Evolutionary conservation across 2,329 filamentous ascomycete genomes (phyloP), one percentile per base, ranked within the genome.

Genomic region (Apiospora phragmitis): DNA sequence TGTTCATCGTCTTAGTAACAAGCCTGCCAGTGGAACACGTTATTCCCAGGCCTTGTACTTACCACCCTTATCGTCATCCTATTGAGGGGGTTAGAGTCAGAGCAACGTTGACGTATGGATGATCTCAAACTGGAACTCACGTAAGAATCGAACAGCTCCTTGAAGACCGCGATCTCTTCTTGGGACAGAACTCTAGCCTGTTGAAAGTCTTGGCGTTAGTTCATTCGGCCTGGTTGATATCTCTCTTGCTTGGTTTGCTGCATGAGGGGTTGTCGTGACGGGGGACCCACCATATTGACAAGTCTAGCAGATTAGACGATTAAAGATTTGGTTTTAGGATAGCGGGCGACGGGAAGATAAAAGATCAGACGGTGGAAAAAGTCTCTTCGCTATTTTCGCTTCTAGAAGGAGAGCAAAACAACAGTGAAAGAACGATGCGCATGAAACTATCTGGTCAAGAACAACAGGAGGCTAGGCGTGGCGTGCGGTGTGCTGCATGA

Each of bases 161-260:
- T 76, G 74, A 78, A 79, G 70, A 79, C 76, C 29, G 74, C 71
- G 35, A 78, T 78, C 65, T 77, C 76, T 65, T 78, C 76, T 21
- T 59, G 45, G 6, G 76, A 79, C 16, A 77, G 65, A 68, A 70
- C 11, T 72, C 75, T 74, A 26, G 74, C 71, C 77, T 78, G n/a
- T 18, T 24, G 21, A 21, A 38, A 4, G 16, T 29, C 0, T 3
- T 11, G 2, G 12, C n/a, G 38, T 66, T 32, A 66, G 65, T 38
- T 5, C 29, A 24, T 66, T 16, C 12, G 12, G 9, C 26, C 62
- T 66, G 4, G 12, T 14, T 26, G 38, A 2, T 9, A 26, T n/a
- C 5, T 26, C 29, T 4, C 21, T 24, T 24, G 38, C 6, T 43
- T 32, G 29, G 38, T 32, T 32, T 42, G 65, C n/a, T 42, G 38